Evolutionary conservation across 257 asterid genomes (phyloP).

Genomic region (Eucommia ulmoides): DNA sequence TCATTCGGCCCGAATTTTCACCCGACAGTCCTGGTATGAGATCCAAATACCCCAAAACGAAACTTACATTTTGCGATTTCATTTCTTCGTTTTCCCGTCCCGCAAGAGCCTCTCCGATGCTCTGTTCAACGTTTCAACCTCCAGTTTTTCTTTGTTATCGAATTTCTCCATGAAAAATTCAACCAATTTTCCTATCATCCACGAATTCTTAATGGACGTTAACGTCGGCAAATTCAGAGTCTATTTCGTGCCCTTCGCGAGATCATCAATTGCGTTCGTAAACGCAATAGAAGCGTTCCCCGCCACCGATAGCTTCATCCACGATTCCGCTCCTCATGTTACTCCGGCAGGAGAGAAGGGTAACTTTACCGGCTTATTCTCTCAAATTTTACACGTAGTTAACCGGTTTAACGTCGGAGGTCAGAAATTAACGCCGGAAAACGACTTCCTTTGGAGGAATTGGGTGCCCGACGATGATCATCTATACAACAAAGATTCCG

Average conservation of each 20-base stretch:
- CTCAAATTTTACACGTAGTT: conserved; percentile 15
- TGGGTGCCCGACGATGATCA: conserved; percentile 48
- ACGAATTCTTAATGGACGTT: conserved; percentile 29
- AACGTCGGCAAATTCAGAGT: conserved; percentile 18
- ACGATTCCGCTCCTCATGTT: conserved; percentile 4
- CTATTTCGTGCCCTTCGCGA: conserved; percentile 20
- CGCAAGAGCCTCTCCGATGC: conserved; percentile 14
- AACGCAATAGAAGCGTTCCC: conserved; percentile 45
- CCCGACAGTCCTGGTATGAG: conserved; percentile 17
- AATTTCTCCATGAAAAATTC: conserved; percentile 12
- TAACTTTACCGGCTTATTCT: background rate
- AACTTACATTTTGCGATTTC: conserved; percentile 38
- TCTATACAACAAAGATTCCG: background rate
- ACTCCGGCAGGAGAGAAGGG: conserved; percentile 4
- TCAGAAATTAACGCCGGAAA: conserved; percentile 1
- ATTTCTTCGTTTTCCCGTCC: conserved; percentile 32
- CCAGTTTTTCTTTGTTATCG: conserved; percentile 24
- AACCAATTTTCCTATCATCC: conserved; percentile 12
- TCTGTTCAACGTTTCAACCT: conserved; percentile 24
- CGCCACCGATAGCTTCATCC: conserved; percentile 24
- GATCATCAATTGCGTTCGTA: conserved; percentile 28
- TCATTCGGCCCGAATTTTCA: conserved; percentile 37
- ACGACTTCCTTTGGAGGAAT: conserved; percentile 29
- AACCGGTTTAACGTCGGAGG: conserved; percentile 63
- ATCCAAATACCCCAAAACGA: conserved; percentile 17